Conservation (phyloP, 495 filamentous ascomycete species). For the Daldinia loculata region DNA sequence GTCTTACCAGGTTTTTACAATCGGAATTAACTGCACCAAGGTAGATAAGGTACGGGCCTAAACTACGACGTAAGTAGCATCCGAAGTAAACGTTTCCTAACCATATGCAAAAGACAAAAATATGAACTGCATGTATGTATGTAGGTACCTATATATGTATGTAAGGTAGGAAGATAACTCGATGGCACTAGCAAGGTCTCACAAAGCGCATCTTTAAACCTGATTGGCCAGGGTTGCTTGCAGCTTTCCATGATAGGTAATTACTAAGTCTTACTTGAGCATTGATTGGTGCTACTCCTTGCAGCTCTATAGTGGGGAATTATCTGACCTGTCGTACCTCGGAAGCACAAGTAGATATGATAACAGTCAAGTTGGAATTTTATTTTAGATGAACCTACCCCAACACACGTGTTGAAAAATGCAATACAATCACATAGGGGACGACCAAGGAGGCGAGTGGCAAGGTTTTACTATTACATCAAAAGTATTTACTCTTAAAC, state of each 20-base stretch:
- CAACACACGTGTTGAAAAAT: neutral
- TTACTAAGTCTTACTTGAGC: neutral
- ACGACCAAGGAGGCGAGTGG: neutral
- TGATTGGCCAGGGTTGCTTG: neutral
- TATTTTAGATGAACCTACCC: neutral
- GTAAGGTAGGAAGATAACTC: neutral
- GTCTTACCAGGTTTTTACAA: neutral
- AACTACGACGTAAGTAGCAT: neutral
- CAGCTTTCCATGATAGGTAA: constrained; percentile 3
- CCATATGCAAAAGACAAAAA: neutral
- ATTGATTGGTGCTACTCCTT: neutral
- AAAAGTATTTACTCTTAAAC: too few species aligned
- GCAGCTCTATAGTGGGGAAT: neutral
- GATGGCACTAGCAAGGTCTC: neutral
- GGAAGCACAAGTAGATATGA: neutral
- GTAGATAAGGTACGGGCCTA: neutral
- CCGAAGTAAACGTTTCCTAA: neutral
- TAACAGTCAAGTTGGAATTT: neutral
- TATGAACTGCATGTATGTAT: neutral
- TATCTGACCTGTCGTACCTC: neutral
- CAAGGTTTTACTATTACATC: neutral
- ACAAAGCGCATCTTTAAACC: neutral
- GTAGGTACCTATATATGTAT: neutral
- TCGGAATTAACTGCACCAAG: neutral
- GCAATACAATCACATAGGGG: neutral